Base-by-base conservation (phyloP, 2,329 filamentous ascomycete genomes). In the Lizonia empirigonia region DNA sequence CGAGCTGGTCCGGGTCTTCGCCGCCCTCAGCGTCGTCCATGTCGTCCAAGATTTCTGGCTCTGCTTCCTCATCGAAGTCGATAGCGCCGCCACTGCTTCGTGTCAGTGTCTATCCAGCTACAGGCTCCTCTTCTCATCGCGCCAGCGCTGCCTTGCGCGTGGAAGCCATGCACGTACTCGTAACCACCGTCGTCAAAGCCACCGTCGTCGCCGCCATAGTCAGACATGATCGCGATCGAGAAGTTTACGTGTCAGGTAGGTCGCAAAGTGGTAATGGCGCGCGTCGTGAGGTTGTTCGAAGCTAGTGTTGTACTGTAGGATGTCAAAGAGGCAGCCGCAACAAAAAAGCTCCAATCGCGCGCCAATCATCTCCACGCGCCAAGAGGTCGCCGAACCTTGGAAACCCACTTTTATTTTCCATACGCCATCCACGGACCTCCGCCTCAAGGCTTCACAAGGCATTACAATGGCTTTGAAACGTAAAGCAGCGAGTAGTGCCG, bases 41-140 rank as follows among this genome's bases (percentile, higher is more conserved):
- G 62, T 79, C 80, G 56, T 82, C 80, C 54, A 91, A 87, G 59
- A 92, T 86, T 77, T 78, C 75, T 56, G 80, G 77, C 64, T 83
- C 82, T 13, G 85, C 82, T 67, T 88, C 84, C 53, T 72, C 69
- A 68, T 88, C 86, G 63, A 85, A 88, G 66, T 65, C 58, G 38
- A 62, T 56, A 23, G 57, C 56, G 58, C 80, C 78, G 64, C 80
- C 66, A 49, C 58, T 66, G 52, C 19, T 45, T 20, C 19, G 18
- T 12, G 56, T 67, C 42, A 69, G 66, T 39, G 2, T 36, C 16
- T 37, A 27, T 44, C 15, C 26, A 15, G 19, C 30, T 20, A 34
- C 38, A 23, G 32, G 24, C 22, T 29, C 38, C 29, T 15, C 1
- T 9, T 7, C 7, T 19, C 15, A 15, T 32, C 57, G 56, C 58